These are phyloP conservation scores for Moesziomyces sp. DNA, from an alignment of 1,284 basidiomycete genomes.

Conservation along the genomic window DNA sequence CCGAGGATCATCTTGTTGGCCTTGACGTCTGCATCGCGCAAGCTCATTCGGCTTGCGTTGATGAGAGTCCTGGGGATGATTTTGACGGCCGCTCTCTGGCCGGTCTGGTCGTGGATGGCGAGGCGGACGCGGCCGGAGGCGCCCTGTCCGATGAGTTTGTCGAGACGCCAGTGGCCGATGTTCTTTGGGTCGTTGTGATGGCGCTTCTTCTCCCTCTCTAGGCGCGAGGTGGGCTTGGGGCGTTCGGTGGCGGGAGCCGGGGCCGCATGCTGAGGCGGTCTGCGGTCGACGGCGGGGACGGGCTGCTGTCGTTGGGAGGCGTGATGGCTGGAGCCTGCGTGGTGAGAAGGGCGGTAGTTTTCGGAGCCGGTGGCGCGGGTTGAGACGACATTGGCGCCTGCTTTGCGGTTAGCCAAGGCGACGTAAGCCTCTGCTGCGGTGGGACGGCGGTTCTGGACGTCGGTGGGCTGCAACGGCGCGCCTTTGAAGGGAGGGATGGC, in stretches of 20 bases:
- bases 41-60: slow-evolving; percentile 77
- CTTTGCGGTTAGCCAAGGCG: slow-evolving; percentile 40
- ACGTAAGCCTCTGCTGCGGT: slow-evolving; percentile 44
- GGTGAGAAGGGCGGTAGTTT: slow-evolving; percentile 34
- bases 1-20: slow-evolving; percentile 85
- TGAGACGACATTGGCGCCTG: slow-evolving; percentile 38
- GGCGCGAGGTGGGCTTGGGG: slow-evolving; percentile 53
- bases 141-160: slow-evolving; percentile 90
- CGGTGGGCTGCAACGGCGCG: slow-evolving; percentile 38
- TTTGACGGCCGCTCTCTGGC: slow-evolving; percentile 93
- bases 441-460: slow-evolving; percentile 40
- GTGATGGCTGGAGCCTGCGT: slow-evolving; percentile 33
- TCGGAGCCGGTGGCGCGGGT: slow-evolving; percentile 37
- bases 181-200: slow-evolving; percentile 69
- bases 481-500: slow-evolving; percentile 52
- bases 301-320: slow-evolving; percentile 39
- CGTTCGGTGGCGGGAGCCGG: slow-evolving; percentile 19
- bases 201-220: slow-evolving; percentile 68
- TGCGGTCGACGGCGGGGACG: slow-evolving; percentile 31
- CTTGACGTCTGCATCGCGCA: slow-evolving; percentile 76
- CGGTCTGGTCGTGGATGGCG: slow-evolving; percentile 86
- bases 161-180: slow-evolving; percentile 93
- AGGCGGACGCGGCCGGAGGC: slow-evolving; percentile 85
- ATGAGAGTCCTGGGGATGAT: slow-evolving; percentile 89
- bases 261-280: slow-evolving; percentile 23